Percentiles rank a stretch among this genome's conserved stretches.
phyloP scores from a whole-genome alignment of 306 rosid species.

The Acacia melanoxylon region DNA sequence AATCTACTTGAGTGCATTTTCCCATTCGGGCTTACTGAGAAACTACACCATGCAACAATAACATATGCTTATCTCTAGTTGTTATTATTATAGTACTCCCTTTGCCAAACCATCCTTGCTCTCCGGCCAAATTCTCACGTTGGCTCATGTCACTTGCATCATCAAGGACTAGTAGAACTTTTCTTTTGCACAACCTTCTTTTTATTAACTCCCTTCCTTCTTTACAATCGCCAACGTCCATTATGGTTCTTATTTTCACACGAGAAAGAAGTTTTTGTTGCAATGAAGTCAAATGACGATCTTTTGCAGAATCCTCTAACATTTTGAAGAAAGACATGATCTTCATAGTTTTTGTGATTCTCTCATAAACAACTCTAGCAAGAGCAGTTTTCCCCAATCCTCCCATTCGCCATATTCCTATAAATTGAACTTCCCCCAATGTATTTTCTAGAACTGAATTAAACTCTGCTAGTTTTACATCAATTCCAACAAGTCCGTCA shows the following conservation, averaged over 20 bases:
- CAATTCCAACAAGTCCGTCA: background rate
- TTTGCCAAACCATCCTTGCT: background rate
- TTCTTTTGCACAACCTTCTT: background rate
- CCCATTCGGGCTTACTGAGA: too few relatives aligned
- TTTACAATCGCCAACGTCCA: background rate
- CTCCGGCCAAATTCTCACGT: background rate
- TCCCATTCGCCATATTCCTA: background rate
- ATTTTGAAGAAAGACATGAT: background rate
- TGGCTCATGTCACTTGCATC: background rate
- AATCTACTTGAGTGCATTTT: too few relatives aligned
- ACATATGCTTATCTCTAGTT: background rate
- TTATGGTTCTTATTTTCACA: background rate
- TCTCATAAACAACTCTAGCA: background rate
- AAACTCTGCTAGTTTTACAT: background rate
- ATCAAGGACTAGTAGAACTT: background rate
- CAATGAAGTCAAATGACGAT: background rate
- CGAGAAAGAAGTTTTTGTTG: background rate
- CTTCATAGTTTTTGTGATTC: background rate
- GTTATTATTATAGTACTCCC: background rate
- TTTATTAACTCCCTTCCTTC: too few relatives aligned
- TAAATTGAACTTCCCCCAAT: too few relatives aligned
- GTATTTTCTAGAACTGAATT: background rate
- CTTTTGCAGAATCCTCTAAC: background rate
- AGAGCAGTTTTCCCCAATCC: background rate
- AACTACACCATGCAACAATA: background rate